These are phyloP conservation scores for Syncephalastrum sp. DNA, from an alignment of 371 early-diverging fungal genomes.

Conservation along the genomic window DNA sequence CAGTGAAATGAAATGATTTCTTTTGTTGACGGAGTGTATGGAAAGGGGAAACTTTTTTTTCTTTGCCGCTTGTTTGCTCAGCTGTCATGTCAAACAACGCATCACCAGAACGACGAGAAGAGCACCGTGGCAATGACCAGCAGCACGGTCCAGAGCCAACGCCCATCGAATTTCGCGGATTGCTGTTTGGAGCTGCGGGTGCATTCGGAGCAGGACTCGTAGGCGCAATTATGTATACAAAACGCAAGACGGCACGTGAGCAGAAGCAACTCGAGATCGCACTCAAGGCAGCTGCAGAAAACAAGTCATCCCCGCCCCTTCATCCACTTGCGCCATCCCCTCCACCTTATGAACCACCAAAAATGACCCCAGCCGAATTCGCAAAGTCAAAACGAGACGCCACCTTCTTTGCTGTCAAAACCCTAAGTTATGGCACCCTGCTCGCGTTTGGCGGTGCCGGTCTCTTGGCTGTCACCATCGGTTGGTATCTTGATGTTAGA, in stretches of 20 bases:
- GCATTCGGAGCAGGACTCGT: constrained; percentile 45
- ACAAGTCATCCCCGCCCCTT: background rate
- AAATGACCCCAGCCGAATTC: constrained; percentile 45
- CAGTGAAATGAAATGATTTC: too few species aligned
- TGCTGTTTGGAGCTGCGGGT: constrained; percentile 34
- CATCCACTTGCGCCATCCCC: background rate
- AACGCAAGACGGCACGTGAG: constrained; percentile 39
- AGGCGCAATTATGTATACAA: constrained; percentile 49
- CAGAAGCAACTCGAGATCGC: constrained; percentile 8
- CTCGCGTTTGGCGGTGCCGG: constrained; percentile 40
- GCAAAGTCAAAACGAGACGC: constrained; percentile 41
- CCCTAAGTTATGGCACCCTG: constrained; percentile 44
- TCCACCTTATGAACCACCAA: constrained; percentile 24
- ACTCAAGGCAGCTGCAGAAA: constrained; percentile 13
- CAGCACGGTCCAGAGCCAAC: constrained; percentile 2
- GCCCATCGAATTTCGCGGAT: constrained; percentile 8
- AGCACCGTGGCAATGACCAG: too few species aligned
- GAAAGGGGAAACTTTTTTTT: too few species aligned
- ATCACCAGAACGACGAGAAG: too few species aligned
- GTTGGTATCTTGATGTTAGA: constrained; percentile 44
- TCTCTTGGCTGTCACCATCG: constrained; percentile 27
- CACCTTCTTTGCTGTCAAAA: constrained; percentile 38
- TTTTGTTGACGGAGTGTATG: too few species aligned
- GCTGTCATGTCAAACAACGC: too few species aligned
- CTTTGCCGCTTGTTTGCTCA: too few species aligned